Conservation (phyloP, 495 filamentous ascomycete species). For the Saxophila tyrrhenica region DNA sequence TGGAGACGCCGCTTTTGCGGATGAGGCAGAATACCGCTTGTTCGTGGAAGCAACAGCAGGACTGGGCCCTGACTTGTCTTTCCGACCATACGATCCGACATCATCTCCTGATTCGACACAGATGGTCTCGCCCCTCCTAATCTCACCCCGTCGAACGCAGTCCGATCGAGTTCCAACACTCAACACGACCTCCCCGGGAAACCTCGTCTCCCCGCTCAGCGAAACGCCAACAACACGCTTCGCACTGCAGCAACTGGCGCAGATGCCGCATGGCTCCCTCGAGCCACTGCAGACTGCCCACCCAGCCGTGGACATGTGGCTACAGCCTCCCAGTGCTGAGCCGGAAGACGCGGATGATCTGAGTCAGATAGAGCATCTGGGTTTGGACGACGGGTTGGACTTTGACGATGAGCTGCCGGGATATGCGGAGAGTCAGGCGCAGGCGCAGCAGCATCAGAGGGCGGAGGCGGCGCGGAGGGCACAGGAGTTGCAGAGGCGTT, state of each 20-base stretch:
- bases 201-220: conserved; percentile 1
- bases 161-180: neutral
- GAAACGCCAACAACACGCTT: conserved; percentile 3
- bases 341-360: neutral
- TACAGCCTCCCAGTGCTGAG: conserved; percentile 1
- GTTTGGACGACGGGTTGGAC: conserved; percentile 15
- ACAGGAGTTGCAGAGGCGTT: conserved; percentile 26
- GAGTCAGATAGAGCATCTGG: neutral
- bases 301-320: conserved; percentile 5
- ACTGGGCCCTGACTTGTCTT: conserved; percentile 6
- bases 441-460: conserved; percentile 22
- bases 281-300: conserved; percentile 1
- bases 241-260: conserved; percentile 8
- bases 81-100: neutral
- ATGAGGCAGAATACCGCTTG: conserved; percentile 25
- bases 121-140: neutral
- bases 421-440: conserved; percentile 29
- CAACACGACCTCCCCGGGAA: neutral
- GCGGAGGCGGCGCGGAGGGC: conserved; percentile 24
- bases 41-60: conserved; percentile 29
- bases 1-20: conserved; percentile 13
- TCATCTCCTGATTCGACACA: neutral
- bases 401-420: conserved; percentile 27
- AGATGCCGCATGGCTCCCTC: conserved; percentile 6
- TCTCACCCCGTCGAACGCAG: neutral